phyloP scores from a whole-genome alignment of 2,329 filamentous ascomycete genomes.

The Colletotrichum acutatum region DNA sequence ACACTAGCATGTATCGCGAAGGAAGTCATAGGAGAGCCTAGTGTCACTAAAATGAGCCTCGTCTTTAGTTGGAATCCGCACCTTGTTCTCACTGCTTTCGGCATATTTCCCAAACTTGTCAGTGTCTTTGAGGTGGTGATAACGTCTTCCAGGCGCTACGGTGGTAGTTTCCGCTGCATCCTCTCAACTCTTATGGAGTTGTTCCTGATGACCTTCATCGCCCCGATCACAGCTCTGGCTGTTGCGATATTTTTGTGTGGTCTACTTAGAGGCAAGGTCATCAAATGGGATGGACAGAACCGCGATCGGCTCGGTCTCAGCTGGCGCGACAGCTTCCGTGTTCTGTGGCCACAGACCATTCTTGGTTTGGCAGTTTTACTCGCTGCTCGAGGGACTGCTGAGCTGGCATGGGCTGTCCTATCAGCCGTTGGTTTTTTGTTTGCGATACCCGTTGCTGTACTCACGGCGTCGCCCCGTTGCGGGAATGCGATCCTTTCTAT shows the following conservation, averaged over 20 bases:
- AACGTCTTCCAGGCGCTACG: not conserved
- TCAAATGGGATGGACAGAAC: not conserved
- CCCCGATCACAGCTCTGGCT: not conserved
- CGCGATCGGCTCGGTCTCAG: not conserved
- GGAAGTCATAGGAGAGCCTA: not conserved
- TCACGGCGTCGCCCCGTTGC: not conserved
- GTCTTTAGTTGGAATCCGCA: not conserved
- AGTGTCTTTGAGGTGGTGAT: not conserved
- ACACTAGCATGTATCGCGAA: not conserved
- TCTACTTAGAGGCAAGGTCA: not conserved
- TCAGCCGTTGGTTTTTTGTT: not conserved
- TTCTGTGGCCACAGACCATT: not conserved
- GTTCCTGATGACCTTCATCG: not conserved
- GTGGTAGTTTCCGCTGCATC: not conserved
- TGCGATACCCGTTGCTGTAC: not conserved
- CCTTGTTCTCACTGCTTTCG: not conserved
- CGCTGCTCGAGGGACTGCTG: not conserved
- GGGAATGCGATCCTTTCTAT: not conserved
- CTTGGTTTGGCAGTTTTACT: not conserved
- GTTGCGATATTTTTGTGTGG: not conserved
- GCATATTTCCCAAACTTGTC: not conserved
- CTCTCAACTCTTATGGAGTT: not conserved
- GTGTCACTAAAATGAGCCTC: not conserved
- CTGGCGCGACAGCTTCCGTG: not conserved
- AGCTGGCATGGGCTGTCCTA: not conserved